Conservation (phyloP, 2,329 filamentous ascomycete genomes). For the Xylaria sp. region DNA sequence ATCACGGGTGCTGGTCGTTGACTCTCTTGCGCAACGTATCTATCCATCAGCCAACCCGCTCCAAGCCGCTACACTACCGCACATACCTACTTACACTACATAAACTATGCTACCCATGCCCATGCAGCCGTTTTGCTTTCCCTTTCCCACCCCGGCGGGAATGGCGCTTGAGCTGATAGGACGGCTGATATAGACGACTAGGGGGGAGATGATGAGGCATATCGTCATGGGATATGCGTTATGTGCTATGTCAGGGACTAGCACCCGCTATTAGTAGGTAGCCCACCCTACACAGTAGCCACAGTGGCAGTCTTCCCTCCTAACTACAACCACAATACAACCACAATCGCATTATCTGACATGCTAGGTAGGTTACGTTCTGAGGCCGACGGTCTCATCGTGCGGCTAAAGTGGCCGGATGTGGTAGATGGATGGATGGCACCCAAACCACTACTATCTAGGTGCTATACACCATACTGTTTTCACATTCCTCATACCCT, state of each 20-base stretch:
- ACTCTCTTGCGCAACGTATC: background rate
- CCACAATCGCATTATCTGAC: too few species aligned
- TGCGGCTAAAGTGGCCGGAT: conserved; percentile 6
- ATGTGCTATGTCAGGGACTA: background rate
- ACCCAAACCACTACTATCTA: background rate
- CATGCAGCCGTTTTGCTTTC: conserved; percentile 1
- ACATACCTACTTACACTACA: background rate
- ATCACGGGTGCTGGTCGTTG: background rate
- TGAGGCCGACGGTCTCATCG: background rate
- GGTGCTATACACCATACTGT: background rate
- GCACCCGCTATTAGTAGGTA: too few species aligned
- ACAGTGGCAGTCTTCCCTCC: too few species aligned
- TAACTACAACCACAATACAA: too few species aligned
- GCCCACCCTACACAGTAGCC: too few species aligned
- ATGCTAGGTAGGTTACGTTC: conserved; percentile 8
- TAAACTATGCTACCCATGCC: background rate
- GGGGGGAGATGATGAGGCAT: background rate
- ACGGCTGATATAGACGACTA: conserved; percentile 30
- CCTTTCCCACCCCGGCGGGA: conserved; percentile 16
- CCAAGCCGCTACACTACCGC: background rate
- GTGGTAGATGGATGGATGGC: conserved; percentile 2
- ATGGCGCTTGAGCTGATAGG: conserved; percentile 33
- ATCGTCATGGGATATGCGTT: conserved; percentile 18
- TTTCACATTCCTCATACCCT: background rate
- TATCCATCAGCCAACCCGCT: too few species aligned